phyloP scores from a whole-genome alignment of 2,329 filamentous ascomycete genomes.

The Sarocladium oryzae region DNA sequence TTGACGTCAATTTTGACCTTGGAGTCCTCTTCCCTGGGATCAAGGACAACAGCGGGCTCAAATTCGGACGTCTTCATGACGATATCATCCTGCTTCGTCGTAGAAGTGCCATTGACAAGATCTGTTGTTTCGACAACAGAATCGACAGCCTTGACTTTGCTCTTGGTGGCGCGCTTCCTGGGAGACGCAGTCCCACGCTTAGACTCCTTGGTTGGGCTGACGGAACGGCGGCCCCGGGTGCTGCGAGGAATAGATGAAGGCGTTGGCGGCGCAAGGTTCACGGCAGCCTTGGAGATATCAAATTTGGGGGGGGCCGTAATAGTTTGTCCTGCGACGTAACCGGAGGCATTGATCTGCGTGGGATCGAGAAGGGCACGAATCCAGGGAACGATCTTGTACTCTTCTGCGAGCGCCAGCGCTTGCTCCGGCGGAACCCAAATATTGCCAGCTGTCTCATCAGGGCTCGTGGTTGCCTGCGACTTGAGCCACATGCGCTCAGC shows the following conservation, averaged over 20 bases:
- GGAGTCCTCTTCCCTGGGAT: conserved; percentile 48
- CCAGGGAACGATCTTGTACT: conserved; percentile 83
- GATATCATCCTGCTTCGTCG: conserved; percentile 25
- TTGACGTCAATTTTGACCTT: conserved; percentile 66
- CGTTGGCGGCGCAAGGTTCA: conserved; percentile 42
- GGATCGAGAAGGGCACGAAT: conserved; percentile 88
- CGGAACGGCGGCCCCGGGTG: conserved; percentile 48
- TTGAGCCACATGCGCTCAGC: conserved; percentile 80
- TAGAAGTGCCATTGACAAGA: conserved; percentile 24
- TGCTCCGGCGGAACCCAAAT: conserved; percentile 84
- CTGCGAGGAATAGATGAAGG: conserved; percentile 38
- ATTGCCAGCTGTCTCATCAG: conserved; percentile 91
- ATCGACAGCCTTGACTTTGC: conserved; percentile 33
- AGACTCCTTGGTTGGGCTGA: conserved; percentile 46
- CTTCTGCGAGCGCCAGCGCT: conserved; percentile 76
- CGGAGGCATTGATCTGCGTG: conserved; percentile 60
- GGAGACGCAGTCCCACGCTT: conserved; percentile 45
- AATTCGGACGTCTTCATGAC: conserved; percentile 42
- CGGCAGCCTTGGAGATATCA: conserved; percentile 43
- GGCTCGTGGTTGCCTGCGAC: conserved; percentile 69
- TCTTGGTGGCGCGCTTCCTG: conserved; percentile 45
- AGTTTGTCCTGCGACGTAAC: conserved; percentile 57
- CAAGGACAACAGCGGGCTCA: conserved; percentile 41
- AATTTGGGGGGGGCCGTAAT: conserved; percentile 81
- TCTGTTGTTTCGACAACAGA: conserved; percentile 20